Evolutionary conservation across 768 basidiomycete genomes (phyloP), one percentile per base, ranked within the genome.

Genomic region (Rhizopogon salebrosus): DNA sequence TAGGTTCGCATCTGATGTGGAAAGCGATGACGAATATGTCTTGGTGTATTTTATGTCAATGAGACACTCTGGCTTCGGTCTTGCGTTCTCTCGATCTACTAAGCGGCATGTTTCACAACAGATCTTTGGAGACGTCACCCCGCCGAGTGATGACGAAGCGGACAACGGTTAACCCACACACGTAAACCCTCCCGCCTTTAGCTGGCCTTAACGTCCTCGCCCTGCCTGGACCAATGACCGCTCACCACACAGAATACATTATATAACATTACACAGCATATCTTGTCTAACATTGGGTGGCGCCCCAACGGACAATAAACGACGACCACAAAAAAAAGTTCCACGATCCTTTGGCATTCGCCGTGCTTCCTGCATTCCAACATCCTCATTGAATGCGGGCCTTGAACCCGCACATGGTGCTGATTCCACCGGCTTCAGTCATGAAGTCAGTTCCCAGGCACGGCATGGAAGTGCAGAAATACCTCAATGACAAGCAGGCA

Each of bases 351-450:
- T 57, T 3, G 48, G 35, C 24, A 63, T 62, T 61, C 35, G 66
- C 0, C 57, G 4, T 34, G 3, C 60, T 26, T 58, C 61, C 3
- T 59, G 57, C 38, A 63, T 55, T 35, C 57, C 58, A 34, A 55
- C 60, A 6, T 70, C 67, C 9, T 52, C 60, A 39, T 37, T 55
- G 34, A 45, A 53, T 3, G 18, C 45, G 5, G 34, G 52, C 22
- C n/a, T n/a, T n/a, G n/a, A 46, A 48, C 9, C 41, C 27, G 11
- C 40, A 51, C 9, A 23, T 37, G 24, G 41, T 16, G n/a, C 45
- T 51, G n/a, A 38, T 27, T 14, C 57, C 49, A 2, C 36, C 4
- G 34, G 10, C 18, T 43, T 13, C 31, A 14, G 26, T 52, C 6
- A 22, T n/a, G n/a, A n/a, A n/a, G n/a, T n/a, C n/a, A n/a, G n/a